A percentile compares a stretch with the other conserved stretches of the same genome.
Conservation (phyloP, 2,329 filamentous ascomycete genomes). For the Scopulariopsis brevicaulis region DNA sequence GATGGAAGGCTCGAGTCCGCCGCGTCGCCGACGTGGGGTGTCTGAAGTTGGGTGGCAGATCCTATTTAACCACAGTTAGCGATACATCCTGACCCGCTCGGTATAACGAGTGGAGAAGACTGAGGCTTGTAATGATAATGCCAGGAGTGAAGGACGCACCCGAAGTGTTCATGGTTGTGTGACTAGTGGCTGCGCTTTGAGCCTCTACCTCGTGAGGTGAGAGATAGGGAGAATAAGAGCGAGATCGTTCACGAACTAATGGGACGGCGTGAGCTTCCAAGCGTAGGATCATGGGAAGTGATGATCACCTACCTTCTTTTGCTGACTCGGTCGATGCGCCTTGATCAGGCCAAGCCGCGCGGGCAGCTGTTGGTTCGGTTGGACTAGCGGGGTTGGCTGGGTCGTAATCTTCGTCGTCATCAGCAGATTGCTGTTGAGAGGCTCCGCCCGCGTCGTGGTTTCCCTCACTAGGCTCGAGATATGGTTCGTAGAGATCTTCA, state of each 20-base stretch:
- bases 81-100: not conserved
- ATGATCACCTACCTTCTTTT: not conserved
- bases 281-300: not conserved
- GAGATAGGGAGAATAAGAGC: conserved; percentile 40
- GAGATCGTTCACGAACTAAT: conserved; percentile 29
- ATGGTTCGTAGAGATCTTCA: conserved; percentile 42
- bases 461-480: conserved; percentile 1
- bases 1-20: not conserved
- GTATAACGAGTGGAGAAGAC: not conserved
- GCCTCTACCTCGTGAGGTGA: conserved; percentile 34
- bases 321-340: not conserved
- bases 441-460: not conserved
- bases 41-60: not conserved
- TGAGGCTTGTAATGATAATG: not conserved
- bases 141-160: conserved; percentile 1
- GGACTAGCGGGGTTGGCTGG: not conserved
- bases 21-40: not conserved
- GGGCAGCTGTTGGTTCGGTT: not conserved
- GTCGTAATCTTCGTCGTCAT: conserved; percentile 8
- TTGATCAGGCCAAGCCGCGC: not conserved
- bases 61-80: not conserved
- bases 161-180: not conserved
- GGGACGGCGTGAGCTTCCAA: not conserved
- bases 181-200: conserved; percentile 1
- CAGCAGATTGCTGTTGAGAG: not conserved